Conservation (phyloP, 2,329 filamentous ascomycete species). For the Dryadomyces quercus-mongolicae region DNA sequence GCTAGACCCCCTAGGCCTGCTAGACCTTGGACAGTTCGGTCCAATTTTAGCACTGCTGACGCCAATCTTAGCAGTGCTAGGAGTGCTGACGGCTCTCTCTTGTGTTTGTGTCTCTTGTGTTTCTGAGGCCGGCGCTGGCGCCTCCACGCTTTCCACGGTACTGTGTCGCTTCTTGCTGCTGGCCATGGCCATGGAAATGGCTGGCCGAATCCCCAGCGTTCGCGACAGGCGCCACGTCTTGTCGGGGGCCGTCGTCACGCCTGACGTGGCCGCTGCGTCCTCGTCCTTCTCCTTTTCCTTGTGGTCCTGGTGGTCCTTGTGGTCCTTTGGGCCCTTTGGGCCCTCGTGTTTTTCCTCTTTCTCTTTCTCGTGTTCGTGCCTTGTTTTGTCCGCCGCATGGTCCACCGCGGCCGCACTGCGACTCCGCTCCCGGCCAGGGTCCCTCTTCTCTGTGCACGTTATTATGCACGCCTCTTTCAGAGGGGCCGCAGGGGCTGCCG, state of each 20-base stretch:
- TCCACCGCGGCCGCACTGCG: no score
- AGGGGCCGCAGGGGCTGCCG: no score
- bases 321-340: no score
- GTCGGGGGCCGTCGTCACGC: neutral
- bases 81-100: no score
- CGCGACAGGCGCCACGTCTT: constrained; percentile 7
- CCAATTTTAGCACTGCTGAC: neutral
- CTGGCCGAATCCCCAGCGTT: constrained; percentile 6
- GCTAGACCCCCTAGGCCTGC: neutral
- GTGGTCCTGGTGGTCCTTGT: no score
- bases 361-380: neutral
- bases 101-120: no score
- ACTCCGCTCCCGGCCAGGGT: no score
- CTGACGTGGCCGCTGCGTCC: neutral
- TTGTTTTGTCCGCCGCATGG: no score
- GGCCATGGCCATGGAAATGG: constrained; percentile 4
- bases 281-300: neutral
- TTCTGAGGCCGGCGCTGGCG: no score
- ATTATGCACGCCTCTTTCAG: neutral
- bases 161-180: neutral
- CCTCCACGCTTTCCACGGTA: neutral
- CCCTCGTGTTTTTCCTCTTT: no score
- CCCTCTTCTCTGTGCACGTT: neutral
- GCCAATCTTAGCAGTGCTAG: no score
- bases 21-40: no score